Conservation (phyloP, 805 yeast genomes). For the Isabelozyma rhagii region DNA sequence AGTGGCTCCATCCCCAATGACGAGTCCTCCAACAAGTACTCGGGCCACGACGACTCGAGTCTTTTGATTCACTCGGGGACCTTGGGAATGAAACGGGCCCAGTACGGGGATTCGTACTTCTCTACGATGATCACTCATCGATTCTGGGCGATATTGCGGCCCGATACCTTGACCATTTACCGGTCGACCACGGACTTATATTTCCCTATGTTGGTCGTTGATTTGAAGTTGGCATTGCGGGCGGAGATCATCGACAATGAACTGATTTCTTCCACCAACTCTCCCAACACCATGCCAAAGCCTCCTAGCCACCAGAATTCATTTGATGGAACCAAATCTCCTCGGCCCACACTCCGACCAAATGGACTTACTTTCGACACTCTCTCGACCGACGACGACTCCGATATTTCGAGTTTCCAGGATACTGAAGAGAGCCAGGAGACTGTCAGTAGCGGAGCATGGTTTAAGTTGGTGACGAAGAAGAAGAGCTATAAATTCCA, state of each 20-base stretch:
- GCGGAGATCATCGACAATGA: slow-evolving; percentile 49
- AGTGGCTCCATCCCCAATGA: slow-evolving; percentile 1
- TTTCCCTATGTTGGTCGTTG: slow-evolving; percentile 76
- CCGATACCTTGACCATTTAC: slow-evolving; percentile 66
- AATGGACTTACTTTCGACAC: not conserved
- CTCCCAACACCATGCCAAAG: not conserved
- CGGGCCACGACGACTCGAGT: slow-evolving; percentile 21
- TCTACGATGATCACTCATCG: slow-evolving; percentile 41
- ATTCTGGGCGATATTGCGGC: slow-evolving; percentile 78
- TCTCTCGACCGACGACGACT: slow-evolving; percentile 19
- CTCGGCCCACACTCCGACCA: not conserved
- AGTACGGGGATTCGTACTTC: slow-evolving; percentile 36
- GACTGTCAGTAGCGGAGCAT: slow-evolving; percentile 28
- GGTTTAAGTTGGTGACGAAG: slow-evolving; percentile 61
- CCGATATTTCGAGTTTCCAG: slow-evolving; percentile 15
- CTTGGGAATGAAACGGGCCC: slow-evolving; percentile 35
- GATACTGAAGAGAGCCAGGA: slow-evolving; percentile 28
- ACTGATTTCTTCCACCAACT: not conserved
- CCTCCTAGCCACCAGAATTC: not conserved
- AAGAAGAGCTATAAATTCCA: slow-evolving; percentile 59
- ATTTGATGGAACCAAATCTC: not conserved
- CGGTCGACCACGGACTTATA: slow-evolving; percentile 74
- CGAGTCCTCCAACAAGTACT: not conserved
- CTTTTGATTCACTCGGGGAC: slow-evolving; percentile 32
- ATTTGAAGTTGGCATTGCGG: slow-evolving; percentile 58